Conservation (phyloP, 306 rosid species). For the Luffa acutangula region DNA sequence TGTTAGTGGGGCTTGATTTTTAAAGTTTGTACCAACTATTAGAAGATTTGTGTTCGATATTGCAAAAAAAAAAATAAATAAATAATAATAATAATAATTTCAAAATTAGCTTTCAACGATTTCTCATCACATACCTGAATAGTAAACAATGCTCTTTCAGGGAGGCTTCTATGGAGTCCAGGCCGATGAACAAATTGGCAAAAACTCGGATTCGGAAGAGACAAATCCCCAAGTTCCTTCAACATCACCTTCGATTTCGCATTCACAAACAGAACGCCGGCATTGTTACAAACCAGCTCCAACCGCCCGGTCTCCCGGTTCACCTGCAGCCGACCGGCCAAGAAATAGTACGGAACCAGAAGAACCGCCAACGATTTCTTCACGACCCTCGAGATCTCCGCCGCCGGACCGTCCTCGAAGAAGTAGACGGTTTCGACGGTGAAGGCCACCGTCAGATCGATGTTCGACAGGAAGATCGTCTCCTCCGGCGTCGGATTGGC, state of each 20-base stretch:
- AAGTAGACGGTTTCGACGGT: constrained; percentile 42
- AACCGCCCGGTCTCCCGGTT: constrained; percentile 19
- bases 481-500: constrained; percentile 16
- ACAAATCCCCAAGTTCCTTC: constrained; percentile 27
- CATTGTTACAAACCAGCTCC: constrained; percentile 44
- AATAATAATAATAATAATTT: no score
- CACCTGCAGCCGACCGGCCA: constrained; percentile 33
- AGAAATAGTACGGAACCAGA: constrained; percentile 33
- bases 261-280: constrained; percentile 31
- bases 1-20: no score
- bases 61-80: no score
- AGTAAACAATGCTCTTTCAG: neutral
- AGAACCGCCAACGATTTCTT: constrained; percentile 16
- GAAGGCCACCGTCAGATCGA: constrained; percentile 41
- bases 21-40: no score
- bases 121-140: constrained; percentile 1
- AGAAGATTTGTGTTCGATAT: no score
- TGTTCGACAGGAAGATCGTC: constrained; percentile 40
- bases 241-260: constrained; percentile 27
- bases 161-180: constrained; percentile 10
- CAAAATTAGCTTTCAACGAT: neutral
- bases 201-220: constrained; percentile 26
- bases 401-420: constrained; percentile 32
- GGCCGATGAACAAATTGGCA: constrained; percentile 23
- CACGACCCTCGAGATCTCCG: constrained; percentile 26